Evolutionary conservation across 306 rosid genomes (phyloP).

Genomic region (Rosa persica): DNA sequence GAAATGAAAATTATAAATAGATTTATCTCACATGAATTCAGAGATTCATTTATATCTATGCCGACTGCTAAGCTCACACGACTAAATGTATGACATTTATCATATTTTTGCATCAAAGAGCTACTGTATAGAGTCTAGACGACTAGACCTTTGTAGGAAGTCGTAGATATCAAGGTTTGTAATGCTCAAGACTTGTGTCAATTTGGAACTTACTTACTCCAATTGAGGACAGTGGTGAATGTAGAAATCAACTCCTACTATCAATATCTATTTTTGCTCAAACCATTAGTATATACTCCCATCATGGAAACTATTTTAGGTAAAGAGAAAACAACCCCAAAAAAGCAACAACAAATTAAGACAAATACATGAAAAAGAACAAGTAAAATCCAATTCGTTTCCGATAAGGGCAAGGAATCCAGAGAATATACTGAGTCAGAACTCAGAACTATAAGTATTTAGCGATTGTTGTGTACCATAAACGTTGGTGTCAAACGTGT

Average conservation of each 20-base stretch:
- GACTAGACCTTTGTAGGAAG: neutral
- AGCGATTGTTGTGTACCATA: constrained; percentile 37
- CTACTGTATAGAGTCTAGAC: neutral
- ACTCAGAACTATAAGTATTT: too few relatives aligned
- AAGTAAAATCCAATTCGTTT: too few relatives aligned
- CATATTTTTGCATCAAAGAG: neutral
- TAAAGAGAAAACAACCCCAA: neutral
- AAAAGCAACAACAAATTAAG: neutral
- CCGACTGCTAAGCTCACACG: neutral
- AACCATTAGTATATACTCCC: neutral
- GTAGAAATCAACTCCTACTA: neutral
- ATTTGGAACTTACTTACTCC: neutral
- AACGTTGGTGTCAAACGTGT: constrained; percentile 70
- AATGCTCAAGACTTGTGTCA: neutral
- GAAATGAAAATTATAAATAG: neutral
- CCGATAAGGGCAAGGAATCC: too few relatives aligned
- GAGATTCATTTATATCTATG: neutral
- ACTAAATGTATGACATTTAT: neutral
- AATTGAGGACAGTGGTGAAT: neutral
- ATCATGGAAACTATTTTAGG: neutral
- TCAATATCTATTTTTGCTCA: neutral
- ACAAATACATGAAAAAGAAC: neutral
- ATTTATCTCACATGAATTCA: neutral
- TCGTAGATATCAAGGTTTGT: too few relatives aligned
- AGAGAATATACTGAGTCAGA: neutral